Base-by-base conservation (phyloP, 345 rosid species). In the Populus tremula region DNA sequence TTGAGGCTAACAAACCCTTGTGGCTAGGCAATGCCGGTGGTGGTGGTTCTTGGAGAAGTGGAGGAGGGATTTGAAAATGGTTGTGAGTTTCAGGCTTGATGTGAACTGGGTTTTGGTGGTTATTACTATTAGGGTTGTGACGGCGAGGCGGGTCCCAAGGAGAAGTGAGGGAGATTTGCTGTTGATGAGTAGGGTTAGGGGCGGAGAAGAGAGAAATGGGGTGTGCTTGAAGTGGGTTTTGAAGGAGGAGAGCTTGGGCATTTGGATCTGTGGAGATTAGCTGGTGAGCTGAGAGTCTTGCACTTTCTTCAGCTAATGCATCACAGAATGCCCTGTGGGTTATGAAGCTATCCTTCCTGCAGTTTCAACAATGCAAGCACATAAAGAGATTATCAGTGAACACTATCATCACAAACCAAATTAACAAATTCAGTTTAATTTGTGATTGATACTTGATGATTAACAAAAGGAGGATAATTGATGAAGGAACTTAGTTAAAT, bases 321-420 rank as follows among this genome's bases (percentile, higher is more conserved):
- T 91, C 94, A 80, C 98, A 94, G 76, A 92, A 94, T 77, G 97
- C 96, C 72, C 97, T 89, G 84, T 92, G 98, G 71, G 98, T 94
- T 78, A 92, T 84, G 87, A 91, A 94, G 90, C 97, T 92, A 84
- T 94, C 98, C 84, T 94, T 94, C 91, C 98, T 94, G 91, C 53
- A n/a, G 7, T 71, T 67, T 65, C 41, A 25, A 47, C 33, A 38
- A 67, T 61, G 36, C 70, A 72, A 20, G 21, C 35, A 16, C 59
- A 29, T 7, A 25, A 33, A 38, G 53, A 16, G 10, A 20, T 59
- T 25, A 0, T 59, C 64, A n/a, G 6, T 64, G 59, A 64, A 6
- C 11, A 18, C 9, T 36, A 25, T 25, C 12, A 41, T 41, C 10
- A 27, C 12, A n/a, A 23, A 20, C 9, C 11, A 43, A 14, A 69